Evolutionary conservation across 2,329 filamentous ascomycete genomes (phyloP).

Genomic region (Pyrenophora graminea): DNA sequence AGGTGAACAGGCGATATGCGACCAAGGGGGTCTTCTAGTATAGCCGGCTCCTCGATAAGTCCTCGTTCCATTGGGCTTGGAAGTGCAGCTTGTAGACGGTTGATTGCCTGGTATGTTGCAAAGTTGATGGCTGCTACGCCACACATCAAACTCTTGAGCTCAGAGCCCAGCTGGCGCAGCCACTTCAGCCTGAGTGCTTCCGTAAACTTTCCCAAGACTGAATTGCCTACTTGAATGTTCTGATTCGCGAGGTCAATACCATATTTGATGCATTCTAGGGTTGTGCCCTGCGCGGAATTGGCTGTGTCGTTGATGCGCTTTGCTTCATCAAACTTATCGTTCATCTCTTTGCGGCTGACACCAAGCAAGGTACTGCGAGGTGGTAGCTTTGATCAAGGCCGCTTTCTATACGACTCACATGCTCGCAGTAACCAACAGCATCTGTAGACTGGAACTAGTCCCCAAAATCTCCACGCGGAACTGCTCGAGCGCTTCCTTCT

Average conservation of each 20-base stretch:
- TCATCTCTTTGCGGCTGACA: background rate
- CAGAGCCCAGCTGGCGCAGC: background rate
- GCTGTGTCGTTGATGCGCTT: background rate
- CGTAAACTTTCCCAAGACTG: accelerated
- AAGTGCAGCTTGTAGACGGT: background rate
- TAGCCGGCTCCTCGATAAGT: background rate
- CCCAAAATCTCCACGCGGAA: conserved; percentile 16
- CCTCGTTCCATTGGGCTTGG: background rate
- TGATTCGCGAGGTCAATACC: background rate
- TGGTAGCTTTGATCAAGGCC: background rate
- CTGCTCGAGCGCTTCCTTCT: conserved; percentile 17
- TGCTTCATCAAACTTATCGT: background rate
- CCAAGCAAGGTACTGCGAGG: background rate
- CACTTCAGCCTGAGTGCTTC: background rate
- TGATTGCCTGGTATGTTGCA: background rate
- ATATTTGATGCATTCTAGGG: background rate
- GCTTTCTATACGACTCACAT: background rate
- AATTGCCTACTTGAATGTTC: background rate
- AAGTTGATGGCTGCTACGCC: background rate
- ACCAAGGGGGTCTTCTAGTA: background rate
- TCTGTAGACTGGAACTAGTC: conserved; percentile 13
- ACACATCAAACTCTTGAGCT: background rate
- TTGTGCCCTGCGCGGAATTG: background rate
- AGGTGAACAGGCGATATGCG: background rate
- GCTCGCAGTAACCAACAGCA: conserved; percentile 4